Conservation (phyloP, 495 filamentous ascomycete species). For the Neurospora discreta region DNA sequence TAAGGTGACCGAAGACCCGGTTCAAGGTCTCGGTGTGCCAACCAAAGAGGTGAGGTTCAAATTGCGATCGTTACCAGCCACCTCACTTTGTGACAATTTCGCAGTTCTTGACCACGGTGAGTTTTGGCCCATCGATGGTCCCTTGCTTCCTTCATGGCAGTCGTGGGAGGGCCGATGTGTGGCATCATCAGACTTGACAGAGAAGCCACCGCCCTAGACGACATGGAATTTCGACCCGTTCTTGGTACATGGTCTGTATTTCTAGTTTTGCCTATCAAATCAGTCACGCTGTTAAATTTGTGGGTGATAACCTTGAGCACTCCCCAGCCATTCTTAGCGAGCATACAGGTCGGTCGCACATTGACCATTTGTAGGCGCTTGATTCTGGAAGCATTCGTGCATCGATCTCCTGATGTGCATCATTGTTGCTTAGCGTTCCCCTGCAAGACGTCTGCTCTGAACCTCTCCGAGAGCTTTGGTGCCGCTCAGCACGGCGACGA, state of each 20-base stretch:
- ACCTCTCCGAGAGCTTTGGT: slow-evolving; percentile 89
- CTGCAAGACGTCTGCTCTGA: slow-evolving; percentile 71
- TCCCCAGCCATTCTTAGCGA: background rate
- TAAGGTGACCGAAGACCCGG: background rate
- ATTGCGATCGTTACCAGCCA: background rate
- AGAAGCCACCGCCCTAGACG: background rate
- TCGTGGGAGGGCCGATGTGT: background rate
- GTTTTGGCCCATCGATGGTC: background rate
- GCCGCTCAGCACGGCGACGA: slow-evolving; percentile 74
- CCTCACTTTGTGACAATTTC: background rate
- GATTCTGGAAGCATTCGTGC: background rate
- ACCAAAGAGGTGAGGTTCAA: background rate
- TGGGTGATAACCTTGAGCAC: background rate
- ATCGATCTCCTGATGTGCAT: background rate
- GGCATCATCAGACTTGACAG: background rate
- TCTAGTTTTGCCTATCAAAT: background rate
- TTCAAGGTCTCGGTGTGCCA: background rate
- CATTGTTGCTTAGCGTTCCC: slow-evolving; percentile 41
- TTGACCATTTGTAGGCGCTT: background rate
- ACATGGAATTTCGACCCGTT: background rate
- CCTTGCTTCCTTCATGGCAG: background rate
- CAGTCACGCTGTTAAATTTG: background rate
- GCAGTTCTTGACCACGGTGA: background rate
- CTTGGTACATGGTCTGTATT: background rate
- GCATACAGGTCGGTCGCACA: background rate